phyloP scores from a whole-genome alignment of 1,284 basidiomycete genomes.

The Cryptococcus sp. region DNA sequence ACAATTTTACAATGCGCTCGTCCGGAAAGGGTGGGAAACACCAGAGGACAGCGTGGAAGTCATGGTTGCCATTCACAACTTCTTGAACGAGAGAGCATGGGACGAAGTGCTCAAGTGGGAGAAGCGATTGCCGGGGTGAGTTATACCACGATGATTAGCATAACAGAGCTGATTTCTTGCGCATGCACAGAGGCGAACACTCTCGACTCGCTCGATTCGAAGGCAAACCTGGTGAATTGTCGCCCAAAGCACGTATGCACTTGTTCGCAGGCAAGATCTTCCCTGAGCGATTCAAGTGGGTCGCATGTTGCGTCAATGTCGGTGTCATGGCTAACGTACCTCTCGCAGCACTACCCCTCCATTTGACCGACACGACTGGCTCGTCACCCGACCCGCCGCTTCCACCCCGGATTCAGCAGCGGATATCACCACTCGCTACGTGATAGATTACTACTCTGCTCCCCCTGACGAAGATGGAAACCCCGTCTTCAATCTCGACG shows the following conservation, averaged over 20 bases:
- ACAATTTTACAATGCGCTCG: slow-evolving; percentile 97
- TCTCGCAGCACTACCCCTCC: slow-evolving; percentile 75
- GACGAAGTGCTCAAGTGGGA: slow-evolving; percentile 94
- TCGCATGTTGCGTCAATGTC: slow-evolving; percentile 14
- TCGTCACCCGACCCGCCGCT: slow-evolving; percentile 65
- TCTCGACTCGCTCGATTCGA: slow-evolving; percentile 77
- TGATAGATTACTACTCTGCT: slow-evolving; percentile 95
- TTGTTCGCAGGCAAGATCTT: slow-evolving; percentile 82
- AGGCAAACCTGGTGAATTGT: slow-evolving; percentile 81
- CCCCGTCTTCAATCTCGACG: slow-evolving; percentile 88
- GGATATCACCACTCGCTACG: slow-evolving; percentile 69
- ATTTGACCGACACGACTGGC: slow-evolving; percentile 99
- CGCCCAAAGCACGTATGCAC: slow-evolving; percentile 80
- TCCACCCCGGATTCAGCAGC: slow-evolving; percentile 61
- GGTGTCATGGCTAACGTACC: background rate
- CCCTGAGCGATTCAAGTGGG: slow-evolving; percentile 84
- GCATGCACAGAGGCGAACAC: slow-evolving; percentile 52
- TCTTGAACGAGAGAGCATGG: slow-evolving; percentile 97
- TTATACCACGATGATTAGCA: slow-evolving; percentile 7
- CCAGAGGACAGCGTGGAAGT: slow-evolving; percentile 94
- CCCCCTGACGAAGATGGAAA: slow-evolving; percentile 80
- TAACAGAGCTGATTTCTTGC: background rate
- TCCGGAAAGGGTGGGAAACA: slow-evolving; percentile 96
- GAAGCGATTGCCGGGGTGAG: slow-evolving; percentile 59
- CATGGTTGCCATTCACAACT: slow-evolving; percentile 99